Evolutionary conservation across 805 yeast genomes (phyloP).

Genomic region (Nakazawaea ambrosiae): DNA sequence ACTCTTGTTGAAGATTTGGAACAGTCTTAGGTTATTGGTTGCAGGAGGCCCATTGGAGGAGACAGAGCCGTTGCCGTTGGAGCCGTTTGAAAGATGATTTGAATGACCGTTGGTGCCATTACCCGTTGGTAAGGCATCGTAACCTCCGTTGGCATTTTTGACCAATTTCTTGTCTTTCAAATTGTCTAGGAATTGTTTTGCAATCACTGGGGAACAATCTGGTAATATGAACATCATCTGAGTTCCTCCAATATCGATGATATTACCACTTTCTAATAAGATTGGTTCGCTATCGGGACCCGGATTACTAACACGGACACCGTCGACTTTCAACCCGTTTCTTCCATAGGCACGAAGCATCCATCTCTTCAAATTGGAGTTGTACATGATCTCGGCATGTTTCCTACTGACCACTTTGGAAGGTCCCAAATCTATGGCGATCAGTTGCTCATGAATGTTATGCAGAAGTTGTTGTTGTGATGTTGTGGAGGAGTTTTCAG

Average conservation of each 20-base stretch:
- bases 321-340: conserved; percentile 90
- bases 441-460: conserved; percentile 28
- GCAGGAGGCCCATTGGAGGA: background rate
- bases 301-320: conserved; percentile 36
- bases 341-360: conserved; percentile 78
- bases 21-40: conserved; percentile 30
- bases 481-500: conserved; percentile 25
- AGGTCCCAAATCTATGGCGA: conserved; percentile 91
- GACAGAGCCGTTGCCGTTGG: background rate
- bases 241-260: conserved; percentile 91
- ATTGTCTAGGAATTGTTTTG: conserved; percentile 36
- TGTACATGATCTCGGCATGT: conserved; percentile 82
- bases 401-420: conserved; percentile 93
- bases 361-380: conserved; percentile 74
- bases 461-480: conserved; percentile 1
- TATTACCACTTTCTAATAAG: conserved; percentile 76
- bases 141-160: conserved; percentile 4
- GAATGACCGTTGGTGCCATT: background rate
- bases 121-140: conserved; percentile 3
- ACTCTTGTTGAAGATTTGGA: conserved; percentile 47
- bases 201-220: conserved; percentile 69
- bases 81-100: background rate
- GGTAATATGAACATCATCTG: conserved; percentile 99
- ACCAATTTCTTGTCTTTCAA: conserved; percentile 22
- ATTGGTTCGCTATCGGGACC: conserved; percentile 42